Evolutionary conservation across 1,139 yeast species (phyloP).

Genomic region (Fermentozyma sake): DNA sequence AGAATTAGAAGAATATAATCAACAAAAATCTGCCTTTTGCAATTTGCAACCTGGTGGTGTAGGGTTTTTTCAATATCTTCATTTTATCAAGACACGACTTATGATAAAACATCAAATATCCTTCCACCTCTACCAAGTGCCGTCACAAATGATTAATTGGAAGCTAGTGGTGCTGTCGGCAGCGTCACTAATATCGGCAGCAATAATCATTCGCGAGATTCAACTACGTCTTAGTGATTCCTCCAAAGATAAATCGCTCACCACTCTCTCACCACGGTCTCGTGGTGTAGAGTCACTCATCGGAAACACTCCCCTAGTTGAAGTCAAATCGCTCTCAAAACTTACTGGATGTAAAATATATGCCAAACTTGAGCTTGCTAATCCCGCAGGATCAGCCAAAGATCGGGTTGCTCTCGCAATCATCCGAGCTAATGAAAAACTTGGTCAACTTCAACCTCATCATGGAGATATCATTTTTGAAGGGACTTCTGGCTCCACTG

Average conservation of each 20-base stretch:
- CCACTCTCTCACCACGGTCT: conserved; percentile 24
- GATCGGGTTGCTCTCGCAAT: conserved; percentile 91
- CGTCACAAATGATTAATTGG: conserved; percentile 6
- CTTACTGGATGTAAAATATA: conserved; percentile 78
- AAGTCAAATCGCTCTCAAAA: conserved; percentile 66
- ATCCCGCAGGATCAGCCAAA: conserved; percentile 96
- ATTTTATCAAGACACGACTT: too few relatives aligned
- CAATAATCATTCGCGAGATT: conserved; percentile 7
- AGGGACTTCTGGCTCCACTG: conserved; percentile 96
- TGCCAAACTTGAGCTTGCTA: conserved; percentile 80
- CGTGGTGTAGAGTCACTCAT: conserved; percentile 53
- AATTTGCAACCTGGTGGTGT: too few relatives aligned
- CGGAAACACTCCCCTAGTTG: conserved; percentile 88
- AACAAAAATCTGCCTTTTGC: too few relatives aligned
- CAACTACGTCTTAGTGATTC: too few relatives aligned
- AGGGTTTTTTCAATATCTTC: too few relatives aligned
- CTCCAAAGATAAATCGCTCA: too few relatives aligned
- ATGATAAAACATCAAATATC: too few relatives aligned
- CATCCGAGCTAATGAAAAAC: conserved; percentile 59
- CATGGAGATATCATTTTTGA: conserved; percentile 69
- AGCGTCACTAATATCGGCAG: conserved; percentile 8
- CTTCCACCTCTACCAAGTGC: too few relatives aligned
- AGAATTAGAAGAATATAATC: too few relatives aligned
- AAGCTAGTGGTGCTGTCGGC: conserved; percentile 5
- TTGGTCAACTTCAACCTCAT: conserved; percentile 55